phyloP scores from a whole-genome alignment of 2,329 filamentous ascomycete species.

The Moelleriella libera region DNA sequence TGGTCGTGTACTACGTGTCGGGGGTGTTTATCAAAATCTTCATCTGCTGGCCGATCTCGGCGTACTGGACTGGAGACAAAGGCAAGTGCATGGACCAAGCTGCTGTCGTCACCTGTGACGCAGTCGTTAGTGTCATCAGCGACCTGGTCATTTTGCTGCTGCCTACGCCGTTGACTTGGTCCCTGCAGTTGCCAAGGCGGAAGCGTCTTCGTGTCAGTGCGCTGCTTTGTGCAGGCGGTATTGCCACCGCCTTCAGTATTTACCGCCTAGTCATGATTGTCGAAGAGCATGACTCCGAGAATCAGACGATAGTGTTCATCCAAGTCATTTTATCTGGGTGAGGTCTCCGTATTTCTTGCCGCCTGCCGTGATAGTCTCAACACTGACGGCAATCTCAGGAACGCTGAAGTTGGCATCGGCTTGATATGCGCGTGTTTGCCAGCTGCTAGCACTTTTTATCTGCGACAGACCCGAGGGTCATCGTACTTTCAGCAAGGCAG shows the following conservation, averaged over 20 bases:
- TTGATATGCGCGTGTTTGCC: slow-evolving; percentile 17
- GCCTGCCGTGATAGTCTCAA: background rate
- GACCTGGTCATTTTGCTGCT: slow-evolving; percentile 16
- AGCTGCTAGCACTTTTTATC: slow-evolving; percentile 11
- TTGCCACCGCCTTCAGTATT: slow-evolving; percentile 17
- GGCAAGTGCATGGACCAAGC: slow-evolving; percentile 20
- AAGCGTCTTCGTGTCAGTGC: slow-evolving; percentile 15
- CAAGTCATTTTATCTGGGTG: slow-evolving; percentile 13
- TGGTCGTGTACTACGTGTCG: slow-evolving; percentile 24
- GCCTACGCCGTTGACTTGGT: slow-evolving; percentile 17
- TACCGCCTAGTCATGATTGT: slow-evolving; percentile 14
- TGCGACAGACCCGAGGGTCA: slow-evolving; percentile 7
- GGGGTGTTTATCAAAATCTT: slow-evolving; percentile 26
- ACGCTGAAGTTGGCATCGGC: slow-evolving; percentile 16
- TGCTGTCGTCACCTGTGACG: slow-evolving; percentile 16
- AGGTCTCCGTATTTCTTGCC: background rate
- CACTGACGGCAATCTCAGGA: slow-evolving; percentile 5
- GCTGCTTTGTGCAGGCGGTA: slow-evolving; percentile 15
- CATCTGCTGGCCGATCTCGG: slow-evolving; percentile 24
- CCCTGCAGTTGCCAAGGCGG: slow-evolving; percentile 13
- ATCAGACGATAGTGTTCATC: slow-evolving; percentile 13
- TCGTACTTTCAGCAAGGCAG: slow-evolving; percentile 10
- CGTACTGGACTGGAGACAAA: slow-evolving; percentile 20
- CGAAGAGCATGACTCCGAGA: slow-evolving; percentile 8
- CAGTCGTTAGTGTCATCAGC: slow-evolving; percentile 16